Evolutionary conservation across 148 eudicot species (phyloP).

Genomic region (Tetragonia tetragonoides): DNA sequence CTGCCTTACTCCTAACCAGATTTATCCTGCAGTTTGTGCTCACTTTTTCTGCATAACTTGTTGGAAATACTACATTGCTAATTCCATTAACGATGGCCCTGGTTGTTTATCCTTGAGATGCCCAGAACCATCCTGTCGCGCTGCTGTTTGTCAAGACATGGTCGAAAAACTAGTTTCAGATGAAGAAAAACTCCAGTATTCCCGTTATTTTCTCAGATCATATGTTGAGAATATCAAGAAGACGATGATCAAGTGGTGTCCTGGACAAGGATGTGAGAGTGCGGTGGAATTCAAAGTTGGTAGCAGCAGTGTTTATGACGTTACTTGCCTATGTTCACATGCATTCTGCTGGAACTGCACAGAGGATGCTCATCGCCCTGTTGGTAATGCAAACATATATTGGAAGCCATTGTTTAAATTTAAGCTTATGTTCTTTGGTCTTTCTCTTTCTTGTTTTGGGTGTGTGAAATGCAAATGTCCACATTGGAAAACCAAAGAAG

Average conservation of each 20-base stretch:
- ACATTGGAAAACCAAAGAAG: too few species aligned
- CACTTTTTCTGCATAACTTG: conserved; percentile 60
- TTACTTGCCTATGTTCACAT: conserved; percentile 41
- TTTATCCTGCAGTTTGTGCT: conserved; percentile 53
- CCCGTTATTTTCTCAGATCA: conserved; percentile 26
- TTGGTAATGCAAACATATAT: too few species aligned
- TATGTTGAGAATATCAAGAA: conserved; percentile 34
- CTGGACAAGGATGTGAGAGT: conserved; percentile 57
- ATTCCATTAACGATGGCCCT: conserved; percentile 15
- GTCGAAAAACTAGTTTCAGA: conserved; percentile 35
- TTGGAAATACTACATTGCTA: conserved; percentile 42
- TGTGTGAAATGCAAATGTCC: too few species aligned
- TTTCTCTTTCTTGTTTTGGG: too few species aligned
- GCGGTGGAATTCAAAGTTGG: conserved; percentile 7
- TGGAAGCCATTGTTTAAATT: too few species aligned
- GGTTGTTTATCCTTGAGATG: conserved; percentile 38
- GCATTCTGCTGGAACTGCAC: conserved; percentile 66
- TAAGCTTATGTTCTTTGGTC: too few species aligned
- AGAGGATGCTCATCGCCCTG: conserved; percentile 69
- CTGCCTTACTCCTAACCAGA: conserved; percentile 29
- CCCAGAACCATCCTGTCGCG: conserved; percentile 63
- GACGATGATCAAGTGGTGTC: conserved; percentile 78
- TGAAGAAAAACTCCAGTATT: conserved; percentile 48
- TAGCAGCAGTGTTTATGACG: conserved; percentile 34
- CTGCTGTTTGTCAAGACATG: conserved; percentile 55